A percentile compares a stretch with the other conserved stretches of the same genome.
Evolutionary conservation across 2,329 filamentous ascomycete genomes (phyloP).

Genomic region (Diplocarpon mali): DNA sequence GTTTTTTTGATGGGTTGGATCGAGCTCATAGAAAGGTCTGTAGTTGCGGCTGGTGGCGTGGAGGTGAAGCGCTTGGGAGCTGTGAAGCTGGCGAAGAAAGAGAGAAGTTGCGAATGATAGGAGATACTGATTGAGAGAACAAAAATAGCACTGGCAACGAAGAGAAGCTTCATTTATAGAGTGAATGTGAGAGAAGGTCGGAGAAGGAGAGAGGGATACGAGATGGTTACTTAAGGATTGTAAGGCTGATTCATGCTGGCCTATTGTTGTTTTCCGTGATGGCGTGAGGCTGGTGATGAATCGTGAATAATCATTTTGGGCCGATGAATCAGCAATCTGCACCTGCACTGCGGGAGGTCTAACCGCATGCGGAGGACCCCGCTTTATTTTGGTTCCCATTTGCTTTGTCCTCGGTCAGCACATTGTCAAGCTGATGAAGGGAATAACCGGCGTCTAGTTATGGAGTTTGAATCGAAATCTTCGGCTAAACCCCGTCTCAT

Average conservation of each 20-base stretch:
- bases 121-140: conserved; percentile 25
- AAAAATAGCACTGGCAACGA: conserved; percentile 24
- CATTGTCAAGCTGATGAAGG: too few relatives aligned
- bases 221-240: conserved; percentile 15
- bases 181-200: conserved; percentile 20
- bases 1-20: conserved; percentile 29
- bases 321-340: conserved; percentile 2
- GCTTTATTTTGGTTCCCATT: not conserved
- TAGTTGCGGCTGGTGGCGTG: conserved; percentile 1
- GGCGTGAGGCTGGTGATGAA: not conserved
- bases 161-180: conserved; percentile 28
- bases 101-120: conserved; percentile 19
- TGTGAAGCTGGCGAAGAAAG: conserved; percentile 17
- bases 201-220: conserved; percentile 11
- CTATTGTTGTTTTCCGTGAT: not conserved
- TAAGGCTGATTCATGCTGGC: conserved; percentile 5
- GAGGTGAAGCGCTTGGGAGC: not conserved
- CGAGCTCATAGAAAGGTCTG: conserved; percentile 17
- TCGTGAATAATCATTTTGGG: conserved; percentile 1
- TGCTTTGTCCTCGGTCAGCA: too few relatives aligned
- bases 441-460: too few relatives aligned
- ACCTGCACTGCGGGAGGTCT: not conserved
- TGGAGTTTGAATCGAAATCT: too few relatives aligned
- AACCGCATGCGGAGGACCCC: not conserved
- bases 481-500: too few relatives aligned